Percentiles rank a stretch among this genome's conserved stretches.
These are phyloP conservation scores for Ceratobasidium papillatum DNA, from an alignment of 1,284 basidiomycete genomes.

Conservation along the genomic window DNA sequence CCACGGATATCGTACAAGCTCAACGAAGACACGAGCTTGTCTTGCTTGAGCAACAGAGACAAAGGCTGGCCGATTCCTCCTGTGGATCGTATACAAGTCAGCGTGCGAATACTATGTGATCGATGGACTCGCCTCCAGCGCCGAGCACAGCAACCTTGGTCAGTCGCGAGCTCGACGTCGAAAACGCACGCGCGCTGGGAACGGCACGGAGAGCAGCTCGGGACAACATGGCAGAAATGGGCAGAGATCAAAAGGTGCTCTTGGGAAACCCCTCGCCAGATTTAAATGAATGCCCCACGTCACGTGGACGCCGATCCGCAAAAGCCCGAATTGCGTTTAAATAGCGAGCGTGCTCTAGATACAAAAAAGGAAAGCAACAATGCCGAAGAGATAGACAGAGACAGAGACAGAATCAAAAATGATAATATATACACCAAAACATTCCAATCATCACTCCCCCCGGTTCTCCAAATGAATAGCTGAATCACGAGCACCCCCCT, in stretches of 20 bases:
- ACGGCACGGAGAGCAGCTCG: constrained; percentile 63
- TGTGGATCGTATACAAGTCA: constrained; percentile 40
- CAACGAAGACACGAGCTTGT: constrained; percentile 80
- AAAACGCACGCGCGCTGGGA: constrained; percentile 72
- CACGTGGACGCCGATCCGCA: constrained; percentile 15
- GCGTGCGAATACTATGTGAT: constrained; percentile 10
- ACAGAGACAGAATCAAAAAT: not conserved
- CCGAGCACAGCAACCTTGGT: constrained; percentile 91
- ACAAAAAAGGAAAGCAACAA: not conserved
- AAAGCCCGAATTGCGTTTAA: constrained; percentile 15
- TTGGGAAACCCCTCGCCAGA: not conserved
- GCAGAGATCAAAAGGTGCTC: not conserved
- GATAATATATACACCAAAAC: constrained; percentile 18
- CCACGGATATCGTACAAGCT: constrained; percentile 92
- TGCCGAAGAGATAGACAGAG: not conserved
- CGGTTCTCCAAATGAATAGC: constrained; percentile 27
- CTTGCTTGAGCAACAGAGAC: constrained; percentile 86
- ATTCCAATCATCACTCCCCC: not conserved
- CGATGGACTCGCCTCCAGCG: constrained; percentile 67
- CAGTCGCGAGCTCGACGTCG: constrained; percentile 74
- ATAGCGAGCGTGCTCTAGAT: constrained; percentile 15
- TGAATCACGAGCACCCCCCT: constrained; percentile 12
- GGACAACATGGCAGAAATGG: constrained; percentile 60
- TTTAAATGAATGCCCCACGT: not conserved
- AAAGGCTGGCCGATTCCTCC: constrained; percentile 91